Evolutionary conservation across 2,329 filamentous ascomycete species (phyloP), one percentile per base, ranked within the genome.

Genomic region (Phoma herbarum): DNA sequence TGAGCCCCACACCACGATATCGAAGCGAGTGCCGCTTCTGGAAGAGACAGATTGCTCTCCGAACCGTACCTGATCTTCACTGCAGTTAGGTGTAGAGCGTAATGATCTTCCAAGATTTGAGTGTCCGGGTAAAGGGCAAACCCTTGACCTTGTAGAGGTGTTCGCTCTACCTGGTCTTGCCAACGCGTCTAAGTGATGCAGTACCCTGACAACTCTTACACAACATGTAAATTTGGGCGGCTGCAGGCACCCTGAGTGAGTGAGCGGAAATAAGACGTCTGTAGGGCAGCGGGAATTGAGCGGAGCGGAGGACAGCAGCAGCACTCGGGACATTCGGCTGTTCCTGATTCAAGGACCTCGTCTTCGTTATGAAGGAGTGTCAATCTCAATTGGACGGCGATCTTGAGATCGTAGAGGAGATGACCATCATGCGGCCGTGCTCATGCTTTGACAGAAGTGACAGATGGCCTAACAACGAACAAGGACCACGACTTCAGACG

Each of bases 1-100:
- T 56, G 51, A 60, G 67, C 60, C 62, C 66, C 63, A 67, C 65
- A 56, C 51, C 68, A 67, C 66, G 60, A 63, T 62, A 46, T 61
- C 54, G 67, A 59, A 62, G 58, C 43, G 46, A 58, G 59, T 66
- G 49, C 63, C 59, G 52, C 47, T 59, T 68, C 59, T 55, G 59
- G 61, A 50, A 54, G 44, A 39, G 12, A 37, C 28, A 49, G 31
- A 50, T 45, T 59, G 39, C 28, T 18, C 25, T 31, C 25, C 25
- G 25, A 46, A 23, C 51, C 29, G 50, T 59, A 50, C 56, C 56
- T 54, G 50, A 54, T 59, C 28, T 33, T 22, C 49, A 9, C 29
- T 53, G 50, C 56, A 49, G 43, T 12, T 35, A 23, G 20, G 28
- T 55, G 6, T 25, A 52, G 33, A 28, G 54, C 6, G 26, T 14